These are phyloP conservation scores for Ogataea saltuana DNA, from an alignment of 805 yeast genomes.

Conservation along the genomic window DNA sequence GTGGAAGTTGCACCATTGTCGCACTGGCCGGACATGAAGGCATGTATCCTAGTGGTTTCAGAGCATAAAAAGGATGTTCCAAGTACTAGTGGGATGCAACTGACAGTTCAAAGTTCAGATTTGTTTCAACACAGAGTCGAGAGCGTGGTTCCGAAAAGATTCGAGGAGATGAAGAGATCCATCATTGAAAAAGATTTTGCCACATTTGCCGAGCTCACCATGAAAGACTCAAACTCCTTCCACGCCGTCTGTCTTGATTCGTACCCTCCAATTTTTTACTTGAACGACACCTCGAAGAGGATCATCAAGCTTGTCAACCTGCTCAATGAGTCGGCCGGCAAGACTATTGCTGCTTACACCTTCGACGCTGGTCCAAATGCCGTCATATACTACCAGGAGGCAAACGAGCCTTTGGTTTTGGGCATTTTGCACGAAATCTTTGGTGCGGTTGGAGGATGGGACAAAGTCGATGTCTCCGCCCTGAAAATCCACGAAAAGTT, in stretches of 20 bases:
- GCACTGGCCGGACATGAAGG: slow-evolving; percentile 94
- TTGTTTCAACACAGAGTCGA: slow-evolving; percentile 77
- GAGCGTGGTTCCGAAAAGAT: slow-evolving; percentile 85
- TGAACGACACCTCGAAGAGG: slow-evolving; percentile 86
- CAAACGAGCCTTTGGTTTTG: slow-evolving; percentile 72
- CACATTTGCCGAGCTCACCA: slow-evolving; percentile 84
- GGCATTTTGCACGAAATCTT: slow-evolving; percentile 67
- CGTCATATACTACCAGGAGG: slow-evolving; percentile 81
- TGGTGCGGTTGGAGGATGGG: slow-evolving; percentile 69
- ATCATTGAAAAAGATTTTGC: slow-evolving; percentile 75
- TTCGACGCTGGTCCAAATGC: slow-evolving; percentile 99
- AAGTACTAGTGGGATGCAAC: slow-evolving; percentile 95
- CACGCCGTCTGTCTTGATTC: slow-evolving; percentile 98
- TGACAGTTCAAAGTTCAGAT: slow-evolving; percentile 86
- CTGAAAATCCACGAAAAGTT: slow-evolving; percentile 23
- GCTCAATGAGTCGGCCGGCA: slow-evolving; percentile 67
- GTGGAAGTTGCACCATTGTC: slow-evolving; percentile 81
- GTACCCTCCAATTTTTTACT: slow-evolving; percentile 90
- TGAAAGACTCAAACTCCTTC: slow-evolving; percentile 96
- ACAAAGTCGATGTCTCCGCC: slow-evolving; percentile 28
- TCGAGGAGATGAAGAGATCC: slow-evolving; percentile 75
- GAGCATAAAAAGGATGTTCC: slow-evolving; percentile 95
- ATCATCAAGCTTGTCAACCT: slow-evolving; percentile 76
- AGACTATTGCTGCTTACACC: slow-evolving; percentile 88
- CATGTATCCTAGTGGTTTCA: slow-evolving; percentile 88